Evolutionary conservation across 768 basidiomycete genomes (phyloP).

Genomic region (Hericium erinaceus): DNA sequence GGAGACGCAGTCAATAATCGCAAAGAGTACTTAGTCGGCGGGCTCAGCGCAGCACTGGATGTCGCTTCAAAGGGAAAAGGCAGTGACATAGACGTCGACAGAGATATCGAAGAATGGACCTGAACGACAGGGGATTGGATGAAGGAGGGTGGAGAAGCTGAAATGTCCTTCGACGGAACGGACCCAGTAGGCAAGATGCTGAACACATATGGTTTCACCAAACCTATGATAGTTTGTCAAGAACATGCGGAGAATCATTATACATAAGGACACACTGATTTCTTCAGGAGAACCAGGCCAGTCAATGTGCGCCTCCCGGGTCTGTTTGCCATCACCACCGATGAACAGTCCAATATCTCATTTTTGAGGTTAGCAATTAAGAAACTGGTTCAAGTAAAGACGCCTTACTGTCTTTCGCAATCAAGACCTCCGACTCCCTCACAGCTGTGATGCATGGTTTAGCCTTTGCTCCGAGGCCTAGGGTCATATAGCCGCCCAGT

Average conservation of each 20-base stretch:
- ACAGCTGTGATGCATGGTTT: slow-evolving; percentile 55
- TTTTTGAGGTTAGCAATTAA: background rate
- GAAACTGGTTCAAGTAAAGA: background rate
- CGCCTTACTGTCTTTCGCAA: slow-evolving; percentile 73
- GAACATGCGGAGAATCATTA: background rate
- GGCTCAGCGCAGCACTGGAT: slow-evolving; percentile 19
- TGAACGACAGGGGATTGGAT: slow-evolving; percentile 55
- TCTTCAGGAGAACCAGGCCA: slow-evolving; percentile 85
- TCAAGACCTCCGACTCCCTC: slow-evolving; percentile 52
- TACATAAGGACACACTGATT: slow-evolving; percentile 35
- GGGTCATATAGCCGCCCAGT: slow-evolving; percentile 77
- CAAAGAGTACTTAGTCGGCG: slow-evolving; percentile 35
- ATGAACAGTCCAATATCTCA: slow-evolving; percentile 64
- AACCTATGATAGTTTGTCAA: slow-evolving; percentile 33
- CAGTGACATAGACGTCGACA: slow-evolving; percentile 50
- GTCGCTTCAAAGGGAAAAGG: slow-evolving; percentile 47
- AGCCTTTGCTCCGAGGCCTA: slow-evolving; percentile 66
- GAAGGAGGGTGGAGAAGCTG: slow-evolving; percentile 26
- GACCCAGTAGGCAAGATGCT: slow-evolving; percentile 65
- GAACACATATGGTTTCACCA: slow-evolving; percentile 70
- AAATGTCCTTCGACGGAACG: slow-evolving; percentile 28
- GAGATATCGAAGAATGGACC: slow-evolving; percentile 62
- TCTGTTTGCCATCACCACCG: slow-evolving; percentile 46
- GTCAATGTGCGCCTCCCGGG: slow-evolving; percentile 41
- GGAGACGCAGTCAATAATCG: slow-evolving; percentile 57